Conservation (phyloP, 2,329 filamentous ascomycete species). For the Trichoderma oligosporum region DNA sequence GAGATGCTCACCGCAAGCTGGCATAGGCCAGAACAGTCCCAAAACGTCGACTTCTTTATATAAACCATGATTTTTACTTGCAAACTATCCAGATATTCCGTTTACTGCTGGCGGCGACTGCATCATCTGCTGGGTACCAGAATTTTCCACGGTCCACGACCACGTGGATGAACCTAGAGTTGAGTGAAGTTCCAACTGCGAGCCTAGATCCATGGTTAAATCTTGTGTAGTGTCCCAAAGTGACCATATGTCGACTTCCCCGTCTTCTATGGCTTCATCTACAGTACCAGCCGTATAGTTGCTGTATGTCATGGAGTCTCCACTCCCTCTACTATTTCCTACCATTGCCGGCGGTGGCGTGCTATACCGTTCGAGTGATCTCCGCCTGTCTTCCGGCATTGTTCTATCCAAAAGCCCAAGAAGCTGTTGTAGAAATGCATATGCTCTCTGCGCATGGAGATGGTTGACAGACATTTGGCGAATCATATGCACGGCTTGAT, state of each 20-base stretch:
- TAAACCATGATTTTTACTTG: too few relatives aligned
- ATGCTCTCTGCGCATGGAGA: slow-evolving; percentile 5
- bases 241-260: slow-evolving; percentile 2
- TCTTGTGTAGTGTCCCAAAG: slow-evolving; percentile 12
- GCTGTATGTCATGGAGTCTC: background rate
- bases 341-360: slow-evolving; percentile 1
- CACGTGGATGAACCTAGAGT: slow-evolving; percentile 6
- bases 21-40: too few relatives aligned
- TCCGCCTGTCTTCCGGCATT: slow-evolving; percentile 4
- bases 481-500: slow-evolving; percentile 8
- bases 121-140: background rate
- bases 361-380: background rate
- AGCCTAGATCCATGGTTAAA: slow-evolving; percentile 12
- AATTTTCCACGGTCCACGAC: slow-evolving; percentile 10
- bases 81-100: background rate
- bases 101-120: background rate
- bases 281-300: background rate
- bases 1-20: too few relatives aligned
- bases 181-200: slow-evolving; percentile 9
- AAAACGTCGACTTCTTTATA: too few relatives aligned
- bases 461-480: slow-evolving; percentile 14
- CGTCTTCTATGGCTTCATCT: background rate
- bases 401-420: slow-evolving; percentile 6
- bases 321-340: background rate
- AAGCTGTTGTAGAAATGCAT: slow-evolving; percentile 9